Base-by-base conservation (phyloP, 257 asterid genomes). In the Nicotiana obtusifolia region DNA sequence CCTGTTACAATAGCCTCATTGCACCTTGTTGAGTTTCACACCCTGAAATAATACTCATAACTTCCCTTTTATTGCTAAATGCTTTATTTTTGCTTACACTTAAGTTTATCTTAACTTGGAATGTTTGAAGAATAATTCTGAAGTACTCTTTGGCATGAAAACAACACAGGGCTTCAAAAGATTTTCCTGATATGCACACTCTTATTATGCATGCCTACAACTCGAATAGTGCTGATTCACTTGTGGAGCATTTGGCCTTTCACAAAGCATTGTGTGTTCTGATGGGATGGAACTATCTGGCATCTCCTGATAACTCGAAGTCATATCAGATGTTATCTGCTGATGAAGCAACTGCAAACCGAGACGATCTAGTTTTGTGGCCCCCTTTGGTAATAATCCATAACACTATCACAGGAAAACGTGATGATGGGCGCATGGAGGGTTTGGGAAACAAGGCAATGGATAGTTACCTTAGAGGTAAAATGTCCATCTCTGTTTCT, bases 401-500 rank as follows among this genome's bases (percentile, higher is more conserved):
- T 86, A 96, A 94, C 90, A 91, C 97, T 26, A 82, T 86, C 89
- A 96, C 94, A 33, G 97, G 97, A 53, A 93, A 92, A 91, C 88
- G 93, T 89, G 91, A 88, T 84, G 97, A 94, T 31, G 97, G 97
- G 59, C 97, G 98, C 78, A 89, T 84, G 88, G 99, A 95, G 92
- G 98, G 99, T 88, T 78, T 94, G 90, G 99, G 99, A 85, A 94
- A 94, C 97, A 88, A 93, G 89, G 91, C 97, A 30, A 90, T 96
- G 97, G 98, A 96, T 91, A 88, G 88, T 91, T 85, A 86, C 80
- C 96, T 96, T 88, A 93, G 96, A 96, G 99, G 99, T 94, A 94
- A 84, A 82, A 53, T 82, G 64, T 75, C 62, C 80, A 80, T 81
- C 87, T 83, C 85, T 76, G 62, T 80, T 64, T 81, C 86, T 80